Conservation (phyloP, 169 alveolate species). For the Plasmodium cynomolgi region DNA sequence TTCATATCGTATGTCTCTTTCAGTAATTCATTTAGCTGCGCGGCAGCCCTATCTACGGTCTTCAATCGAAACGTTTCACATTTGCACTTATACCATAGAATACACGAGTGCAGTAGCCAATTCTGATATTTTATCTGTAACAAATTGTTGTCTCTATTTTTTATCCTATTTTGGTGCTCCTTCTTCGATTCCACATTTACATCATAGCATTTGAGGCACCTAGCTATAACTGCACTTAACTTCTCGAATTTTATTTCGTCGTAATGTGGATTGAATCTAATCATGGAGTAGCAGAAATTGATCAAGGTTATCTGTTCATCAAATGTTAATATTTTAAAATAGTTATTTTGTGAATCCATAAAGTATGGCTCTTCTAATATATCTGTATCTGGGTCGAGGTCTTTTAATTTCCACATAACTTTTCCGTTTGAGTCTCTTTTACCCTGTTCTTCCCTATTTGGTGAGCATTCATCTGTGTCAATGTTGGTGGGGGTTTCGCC, state of each 20-base stretch:
- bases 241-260: constrained; percentile 83
- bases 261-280: constrained; percentile 76
- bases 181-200: not conserved
- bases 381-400: constrained; percentile 82
- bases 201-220: constrained; percentile 76
- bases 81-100: constrained; percentile 83
- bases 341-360: constrained; percentile 75
- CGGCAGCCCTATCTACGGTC: constrained; percentile 82
- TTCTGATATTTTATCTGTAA: constrained; percentile 64
- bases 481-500: not conserved
- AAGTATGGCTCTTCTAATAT: constrained; percentile 82
- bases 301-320: constrained; percentile 80
- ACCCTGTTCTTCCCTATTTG: not conserved
- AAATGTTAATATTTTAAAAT: constrained; percentile 51
- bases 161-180: not conserved
- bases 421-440: constrained; percentile 13
- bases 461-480: not conserved
- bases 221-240: constrained; percentile 79
- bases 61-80: constrained; percentile 79
- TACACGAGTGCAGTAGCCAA: constrained; percentile 79
- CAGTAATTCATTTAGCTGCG: constrained; percentile 80
- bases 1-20: constrained; percentile 73
- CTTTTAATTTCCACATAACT: constrained; percentile 71
- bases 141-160: constrained; percentile 3
- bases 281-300: constrained; percentile 75